Base-by-base conservation (phyloP, 768 basidiomycete genomes). In the Bullera alba region DNA sequence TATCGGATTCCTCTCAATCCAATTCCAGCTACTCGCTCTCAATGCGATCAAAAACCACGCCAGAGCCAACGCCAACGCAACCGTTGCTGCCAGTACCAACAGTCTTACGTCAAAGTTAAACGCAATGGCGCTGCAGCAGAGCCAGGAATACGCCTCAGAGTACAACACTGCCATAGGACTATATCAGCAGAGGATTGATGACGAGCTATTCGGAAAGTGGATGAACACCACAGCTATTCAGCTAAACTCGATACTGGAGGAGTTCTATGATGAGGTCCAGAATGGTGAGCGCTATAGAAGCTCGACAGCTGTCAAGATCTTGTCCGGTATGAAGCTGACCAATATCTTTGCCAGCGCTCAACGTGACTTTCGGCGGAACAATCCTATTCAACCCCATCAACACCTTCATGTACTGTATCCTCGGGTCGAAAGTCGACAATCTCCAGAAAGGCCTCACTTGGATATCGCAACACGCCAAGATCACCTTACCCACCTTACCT, bases 381-480 rank as follows among this genome's bases (percentile, higher is more conserved):
- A 79, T 91, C 58, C 80, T 96, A 28, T 83, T 86, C 60, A 66
- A 76, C 2, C 88, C 90, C 0, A 80, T 86, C 10, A 85, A 87
- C 61, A 88, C 87, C 46, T 95, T 97, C 66, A 74, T 95, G 64
- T 80, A 77, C 63, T 96, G 93, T 67, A 78, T 96, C 64, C 79
- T 97, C 59, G 93, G 93, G n/a, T 79, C 79, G 53, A 97, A 97
- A 70, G 83, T 97, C 41, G 76, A 83, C 48, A 87, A 84, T 8
- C 77, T 97, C 63, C 88, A 92, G 73, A 78, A 82, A 16, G 90
- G 86, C 4, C 76, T 95, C 34, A 96, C 90, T 0, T 96, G 93
- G 79, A 76, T 97, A 56, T 84, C 93, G 67, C 76, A 89, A 56
- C 88, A 95, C 73, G 82, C 92, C 41, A 76, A 82, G 42, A 77